Evolutionary conservation across 441 rosid genomes (phyloP).

Genomic region (Populus hybrid): DNA sequence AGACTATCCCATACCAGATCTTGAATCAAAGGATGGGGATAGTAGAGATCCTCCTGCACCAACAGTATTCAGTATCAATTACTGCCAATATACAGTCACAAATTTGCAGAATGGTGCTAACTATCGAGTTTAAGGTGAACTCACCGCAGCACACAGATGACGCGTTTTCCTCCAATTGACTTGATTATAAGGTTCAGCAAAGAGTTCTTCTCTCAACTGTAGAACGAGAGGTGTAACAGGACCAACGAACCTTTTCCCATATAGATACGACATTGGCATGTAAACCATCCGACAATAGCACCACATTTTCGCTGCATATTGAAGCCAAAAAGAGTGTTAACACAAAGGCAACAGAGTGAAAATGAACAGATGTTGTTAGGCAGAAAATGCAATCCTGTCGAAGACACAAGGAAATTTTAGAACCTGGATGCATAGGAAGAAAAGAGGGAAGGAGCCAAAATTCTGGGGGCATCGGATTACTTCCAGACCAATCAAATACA

Average conservation of each 20-base stretch:
- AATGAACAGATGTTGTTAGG: background rate
- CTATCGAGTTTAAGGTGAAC: background rate
- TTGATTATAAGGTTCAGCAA: slow-evolving; percentile 31
- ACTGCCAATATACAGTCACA: background rate
- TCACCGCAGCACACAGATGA: slow-evolving; percentile 58
- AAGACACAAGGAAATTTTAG: background rate
- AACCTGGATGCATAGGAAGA: slow-evolving; percentile 53
- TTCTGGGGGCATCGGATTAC: slow-evolving; percentile 61
- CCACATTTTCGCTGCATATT: slow-evolving; percentile 65
- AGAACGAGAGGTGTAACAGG: slow-evolving; percentile 62
- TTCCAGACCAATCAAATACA: slow-evolving; percentile 64
- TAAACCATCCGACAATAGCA: slow-evolving; percentile 74
- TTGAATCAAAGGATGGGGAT: slow-evolving; percentile 55
- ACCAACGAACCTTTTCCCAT: slow-evolving; percentile 75
- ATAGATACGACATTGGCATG: slow-evolving; percentile 80
- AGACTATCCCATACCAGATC: slow-evolving; percentile 58
- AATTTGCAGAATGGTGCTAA: background rate
- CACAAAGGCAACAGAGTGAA: background rate
- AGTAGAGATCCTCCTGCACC: slow-evolving; percentile 52
- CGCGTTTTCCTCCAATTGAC: slow-evolving; percentile 34
- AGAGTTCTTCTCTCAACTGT: slow-evolving; percentile 37
- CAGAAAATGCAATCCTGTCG: background rate
- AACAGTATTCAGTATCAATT: background rate
- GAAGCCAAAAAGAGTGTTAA: background rate
- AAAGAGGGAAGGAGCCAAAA: slow-evolving; percentile 64